phyloP scores from a whole-genome alignment of 2,329 filamentous ascomycete genomes.

The Calonectria pseudoreteaudii region DNA sequence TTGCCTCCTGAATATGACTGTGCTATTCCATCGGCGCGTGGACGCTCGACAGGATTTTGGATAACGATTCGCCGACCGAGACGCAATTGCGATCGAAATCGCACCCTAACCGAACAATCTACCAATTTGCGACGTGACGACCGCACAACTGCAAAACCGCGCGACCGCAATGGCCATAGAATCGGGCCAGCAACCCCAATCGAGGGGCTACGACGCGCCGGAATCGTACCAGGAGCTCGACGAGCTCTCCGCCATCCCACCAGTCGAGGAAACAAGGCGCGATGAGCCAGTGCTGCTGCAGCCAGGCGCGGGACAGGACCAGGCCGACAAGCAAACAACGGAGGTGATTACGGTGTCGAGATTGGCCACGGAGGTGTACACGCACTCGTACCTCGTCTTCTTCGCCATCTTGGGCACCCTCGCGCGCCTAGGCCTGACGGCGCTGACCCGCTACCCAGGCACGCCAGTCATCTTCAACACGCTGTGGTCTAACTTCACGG shows the following conservation, averaged over 20 bases:
- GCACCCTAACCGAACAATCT: neutral
- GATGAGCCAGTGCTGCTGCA: neutral
- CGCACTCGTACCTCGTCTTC: constrained; percentile 83
- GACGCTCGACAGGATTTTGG: neutral
- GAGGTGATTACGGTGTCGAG: constrained; percentile 54
- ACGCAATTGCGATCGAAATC: neutral
- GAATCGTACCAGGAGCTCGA: constrained; percentile 13
- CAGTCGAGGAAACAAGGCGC: neutral
- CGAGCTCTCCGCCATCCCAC: constrained; percentile 9
- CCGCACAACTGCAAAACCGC: neutral
- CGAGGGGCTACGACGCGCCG: constrained; percentile 1
- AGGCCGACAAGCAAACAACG: constrained; percentile 19
- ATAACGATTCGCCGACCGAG: neutral
- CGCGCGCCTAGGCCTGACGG: constrained; percentile 82
- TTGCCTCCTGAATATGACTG: neutral
- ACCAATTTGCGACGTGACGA: neutral
- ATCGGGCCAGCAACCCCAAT: neutral
- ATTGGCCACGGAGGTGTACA: constrained; percentile 72
- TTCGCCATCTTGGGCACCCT: constrained; percentile 89
- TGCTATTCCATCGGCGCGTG: too few species aligned
- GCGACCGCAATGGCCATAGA: neutral
- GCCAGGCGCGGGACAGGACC: constrained; percentile 15
- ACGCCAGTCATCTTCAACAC: constrained; percentile 80
- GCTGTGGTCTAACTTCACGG: constrained; percentile 89
- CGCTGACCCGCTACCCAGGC: constrained; percentile 82